A percentile compares a stretch with the other conserved stretches of the same genome.
Evolutionary conservation across 768 basidiomycete genomes (phyloP).

Genomic region (Hydnomerulius pinastri): DNA sequence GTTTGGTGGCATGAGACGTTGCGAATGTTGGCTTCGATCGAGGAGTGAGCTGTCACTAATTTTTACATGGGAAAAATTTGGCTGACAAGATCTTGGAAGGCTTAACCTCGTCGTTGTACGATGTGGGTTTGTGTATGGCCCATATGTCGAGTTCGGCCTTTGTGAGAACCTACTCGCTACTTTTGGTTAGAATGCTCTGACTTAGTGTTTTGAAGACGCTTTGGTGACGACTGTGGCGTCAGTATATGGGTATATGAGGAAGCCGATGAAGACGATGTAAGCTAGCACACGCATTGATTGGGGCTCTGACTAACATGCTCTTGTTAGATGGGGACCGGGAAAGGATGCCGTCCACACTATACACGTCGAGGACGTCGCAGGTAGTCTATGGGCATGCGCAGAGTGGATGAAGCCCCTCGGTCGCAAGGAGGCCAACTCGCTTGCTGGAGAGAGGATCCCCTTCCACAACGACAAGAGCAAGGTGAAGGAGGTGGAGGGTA

Average conservation of each 20-base stretch:
- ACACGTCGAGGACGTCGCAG: slow-evolving; percentile 79
- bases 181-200: slow-evolving; percentile 14
- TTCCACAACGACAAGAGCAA: slow-evolving; percentile 67
- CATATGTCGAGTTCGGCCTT: slow-evolving; percentile 72
- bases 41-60: slow-evolving; percentile 50
- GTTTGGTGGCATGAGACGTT: slow-evolving; percentile 90
- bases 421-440: slow-evolving; percentile 59
- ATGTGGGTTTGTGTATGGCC: slow-evolving; percentile 77
- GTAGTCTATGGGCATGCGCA: slow-evolving; percentile 73
- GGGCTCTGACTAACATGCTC: slow-evolving; percentile 9
- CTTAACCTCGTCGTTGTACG: slow-evolving; percentile 81
- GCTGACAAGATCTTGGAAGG: slow-evolving; percentile 39
- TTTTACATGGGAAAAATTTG: not conserved
- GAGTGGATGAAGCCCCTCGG: slow-evolving; percentile 71
- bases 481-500: slow-evolving; percentile 61
- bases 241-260: slow-evolving; percentile 80
- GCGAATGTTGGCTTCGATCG: slow-evolving; percentile 71
- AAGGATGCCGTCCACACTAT: slow-evolving; percentile 74
- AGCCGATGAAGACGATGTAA: slow-evolving; percentile 85
- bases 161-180: slow-evolving; percentile 42
- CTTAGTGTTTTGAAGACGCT: slow-evolving; percentile 48
- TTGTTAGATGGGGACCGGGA: slow-evolving; percentile 75
- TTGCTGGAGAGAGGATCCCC: slow-evolving; percentile 45
- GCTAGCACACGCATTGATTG: slow-evolving; percentile 23
- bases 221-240: slow-evolving; percentile 73